Base-by-base conservation (phyloP, 495 filamentous ascomycete genomes). In the Xylaria nigripes region DNA sequence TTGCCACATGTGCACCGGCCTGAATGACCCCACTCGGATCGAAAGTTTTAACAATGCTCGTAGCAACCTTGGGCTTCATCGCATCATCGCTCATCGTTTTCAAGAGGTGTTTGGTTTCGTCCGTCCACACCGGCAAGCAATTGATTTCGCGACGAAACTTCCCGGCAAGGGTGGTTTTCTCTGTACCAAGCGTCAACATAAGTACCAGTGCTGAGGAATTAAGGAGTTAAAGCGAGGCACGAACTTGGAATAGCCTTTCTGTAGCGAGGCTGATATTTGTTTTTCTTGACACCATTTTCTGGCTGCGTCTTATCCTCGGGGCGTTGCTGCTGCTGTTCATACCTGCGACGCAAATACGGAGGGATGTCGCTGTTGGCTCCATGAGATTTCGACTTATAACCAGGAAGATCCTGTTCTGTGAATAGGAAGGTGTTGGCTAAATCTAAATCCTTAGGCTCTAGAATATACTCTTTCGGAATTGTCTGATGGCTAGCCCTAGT, bases 381-480 rank as follows among this genome's bases (percentile, higher is more conserved):
- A 71, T 77, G 66, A 70, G 54, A 73, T 63, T 78, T 83, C 15
- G 77, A 76, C 54, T 83, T 82, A 62, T 83, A 90, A 24, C 87
- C 88, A 1, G 90, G 86, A 21, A 94, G 77, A 64, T 97, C 87
- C 66, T 93, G 90, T 69, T 97, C 91, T 15, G 85, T 86, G 63
- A 97, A 97, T 38, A 96, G 70, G 63, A 82, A 95, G 7, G 87
- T 92, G 63, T 96, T 98, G 63, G 80, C 70, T 45, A 83, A 69
- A 58, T 80, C 64, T 61, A 73, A 59, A 61, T 80, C 85, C 52
- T 75, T 83, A 54, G 86, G 63, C 13, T 88, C 79, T 48, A 97
- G 72, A 44, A 83, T 76, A 70, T 95, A 97, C 64, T 94, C 89
- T 61, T 87, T 89, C 2, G 90, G 88, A 16, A 95, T 72, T 2